Evolutionary conservation across 1,284 basidiomycete genomes (phyloP).

Genomic region (Marasmius tenuissimus): DNA sequence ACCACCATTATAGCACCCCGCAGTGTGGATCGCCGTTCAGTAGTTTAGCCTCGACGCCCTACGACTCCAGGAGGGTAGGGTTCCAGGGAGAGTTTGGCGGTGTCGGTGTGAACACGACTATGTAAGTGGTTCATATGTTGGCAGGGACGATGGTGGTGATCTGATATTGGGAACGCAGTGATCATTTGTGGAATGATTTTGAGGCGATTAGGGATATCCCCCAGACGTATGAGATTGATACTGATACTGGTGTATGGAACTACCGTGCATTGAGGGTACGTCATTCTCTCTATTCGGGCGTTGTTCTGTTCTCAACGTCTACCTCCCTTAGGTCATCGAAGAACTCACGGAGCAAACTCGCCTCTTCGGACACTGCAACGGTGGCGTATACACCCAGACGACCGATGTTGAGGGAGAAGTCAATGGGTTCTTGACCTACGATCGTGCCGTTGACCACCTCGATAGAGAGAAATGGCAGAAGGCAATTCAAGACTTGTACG

Average conservation of each 20-base stretch:
- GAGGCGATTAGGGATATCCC: constrained; percentile 11
- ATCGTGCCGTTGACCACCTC: constrained; percentile 11
- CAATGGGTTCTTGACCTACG: constrained; percentile 17
- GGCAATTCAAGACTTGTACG: constrained; percentile 14
- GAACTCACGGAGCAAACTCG: constrained; percentile 16
- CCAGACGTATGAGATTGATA: constrained; percentile 16
- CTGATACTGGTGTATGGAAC: constrained; percentile 12
- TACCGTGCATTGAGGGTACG: constrained; percentile 15
- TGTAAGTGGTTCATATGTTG: constrained; percentile 1
- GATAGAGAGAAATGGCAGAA: constrained; percentile 12
- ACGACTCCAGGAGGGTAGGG: constrained; percentile 7
- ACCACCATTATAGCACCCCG: constrained; percentile 16
- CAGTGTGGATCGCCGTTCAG: constrained; percentile 17
- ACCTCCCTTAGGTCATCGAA: constrained; percentile 4
- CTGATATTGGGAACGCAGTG: constrained; percentile 1
- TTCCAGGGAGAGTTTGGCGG: constrained; percentile 19
- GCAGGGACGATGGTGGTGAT: too few species aligned
- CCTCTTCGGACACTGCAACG: constrained; percentile 15
- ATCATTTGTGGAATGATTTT: constrained; percentile 16
- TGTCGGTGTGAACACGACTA: constrained; percentile 5
- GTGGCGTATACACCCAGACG: constrained; percentile 16
- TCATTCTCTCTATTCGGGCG: not conserved
- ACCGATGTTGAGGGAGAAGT: constrained; percentile 18
- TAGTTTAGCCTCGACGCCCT: constrained; percentile 8
- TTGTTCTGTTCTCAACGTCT: too few species aligned